These are phyloP conservation scores for Ottelia alismoides DNA, from an alignment of 106 monocot species.

Conservation along the genomic window DNA sequence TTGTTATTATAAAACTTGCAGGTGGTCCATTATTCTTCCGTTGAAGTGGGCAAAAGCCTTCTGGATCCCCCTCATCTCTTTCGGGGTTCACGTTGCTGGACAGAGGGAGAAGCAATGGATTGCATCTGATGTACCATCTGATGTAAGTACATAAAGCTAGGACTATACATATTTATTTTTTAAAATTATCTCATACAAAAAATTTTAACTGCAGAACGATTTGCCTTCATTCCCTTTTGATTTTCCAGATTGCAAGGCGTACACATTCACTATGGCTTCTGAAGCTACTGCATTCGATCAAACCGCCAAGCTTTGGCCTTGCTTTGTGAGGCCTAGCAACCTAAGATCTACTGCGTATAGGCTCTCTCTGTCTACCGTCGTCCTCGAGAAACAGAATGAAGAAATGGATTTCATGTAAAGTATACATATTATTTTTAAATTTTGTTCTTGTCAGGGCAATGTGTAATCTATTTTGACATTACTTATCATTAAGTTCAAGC, in stretches of 20 bases:
- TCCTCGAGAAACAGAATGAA: slow-evolving; percentile 40
- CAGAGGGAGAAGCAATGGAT: slow-evolving; percentile 90
- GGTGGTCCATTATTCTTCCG: slow-evolving; percentile 94
- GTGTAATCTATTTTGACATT: too few species aligned
- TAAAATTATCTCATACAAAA: neutral
- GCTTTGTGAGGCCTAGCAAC: slow-evolving; percentile 43
- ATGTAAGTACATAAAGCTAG: slow-evolving; percentile 29
- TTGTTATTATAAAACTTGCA: too few species aligned
- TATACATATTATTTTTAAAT: too few species aligned
- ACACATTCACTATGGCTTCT: slow-evolving; percentile 36
- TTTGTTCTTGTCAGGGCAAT: too few species aligned
- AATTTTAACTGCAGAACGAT: slow-evolving; percentile 33
- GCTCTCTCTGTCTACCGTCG: slow-evolving; percentile 57
- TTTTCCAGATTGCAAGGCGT: slow-evolving; percentile 82
- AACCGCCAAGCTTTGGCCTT: slow-evolving; percentile 39
- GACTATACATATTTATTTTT: neutral
- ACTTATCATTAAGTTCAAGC: too few species aligned
- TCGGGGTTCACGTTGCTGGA: slow-evolving; percentile 59
- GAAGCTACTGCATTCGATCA: slow-evolving; percentile 33
- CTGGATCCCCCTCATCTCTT: slow-evolving; percentile 59
- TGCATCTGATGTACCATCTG: too few species aligned
- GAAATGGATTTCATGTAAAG: slow-evolving; percentile 59
- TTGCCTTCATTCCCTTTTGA: slow-evolving; percentile 79
- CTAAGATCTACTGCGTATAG: slow-evolving; percentile 62
- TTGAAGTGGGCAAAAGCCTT: slow-evolving; percentile 76